Base-by-base conservation (phyloP, 129 eudicot species). In the Flaveria linearis region DNA sequence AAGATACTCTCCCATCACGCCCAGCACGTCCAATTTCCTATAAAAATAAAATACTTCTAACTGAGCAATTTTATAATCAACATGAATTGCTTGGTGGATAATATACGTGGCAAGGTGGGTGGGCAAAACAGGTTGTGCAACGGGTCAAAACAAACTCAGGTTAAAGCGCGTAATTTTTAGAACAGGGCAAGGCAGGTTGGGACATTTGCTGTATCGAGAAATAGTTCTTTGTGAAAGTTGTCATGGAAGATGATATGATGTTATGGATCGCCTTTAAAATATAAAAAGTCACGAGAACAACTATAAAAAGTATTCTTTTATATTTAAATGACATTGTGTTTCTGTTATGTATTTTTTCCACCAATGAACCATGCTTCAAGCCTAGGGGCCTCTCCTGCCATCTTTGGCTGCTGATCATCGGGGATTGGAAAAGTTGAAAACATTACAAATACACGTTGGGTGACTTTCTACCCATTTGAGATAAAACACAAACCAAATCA, bases 11-110 rank as follows among this genome's bases (percentile, higher is more conserved):
- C 55, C 98, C 98, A 90, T 94, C 98, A 79, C 98, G 88, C 17
- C 98, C 98, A 76, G 98, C 93, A 76, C 96, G 98, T 17, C 98
- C 98, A 65, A 94, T 88, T 81, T 94, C 98, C 98, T 94, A 76
- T 63, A 81, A 2, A 25, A 7, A 79, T 18, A 7, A 50, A 30
- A 65, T 60, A 64, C 14, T 17, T 41, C 68, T 58, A 55, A 68
- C 20, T 25, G 17, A 76, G 33, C 26, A 57, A 57, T 46, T 5
- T 28, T 46, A 51, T 76, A 25, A 39, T 41, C n/a, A 30, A 22
- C 47, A 65, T 18, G 13, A 62, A 39, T 67, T 67, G 15, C 50
- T 68, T 41, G 64, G 55, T 10, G 43, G 57, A 74, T 33, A 43
- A 64, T 17, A 39, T 15, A 72, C 17, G 53, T 13, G 39, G 51